Conservation (phyloP, 345 rosid genomes). For the Eucalyptus microcorys region DNA sequence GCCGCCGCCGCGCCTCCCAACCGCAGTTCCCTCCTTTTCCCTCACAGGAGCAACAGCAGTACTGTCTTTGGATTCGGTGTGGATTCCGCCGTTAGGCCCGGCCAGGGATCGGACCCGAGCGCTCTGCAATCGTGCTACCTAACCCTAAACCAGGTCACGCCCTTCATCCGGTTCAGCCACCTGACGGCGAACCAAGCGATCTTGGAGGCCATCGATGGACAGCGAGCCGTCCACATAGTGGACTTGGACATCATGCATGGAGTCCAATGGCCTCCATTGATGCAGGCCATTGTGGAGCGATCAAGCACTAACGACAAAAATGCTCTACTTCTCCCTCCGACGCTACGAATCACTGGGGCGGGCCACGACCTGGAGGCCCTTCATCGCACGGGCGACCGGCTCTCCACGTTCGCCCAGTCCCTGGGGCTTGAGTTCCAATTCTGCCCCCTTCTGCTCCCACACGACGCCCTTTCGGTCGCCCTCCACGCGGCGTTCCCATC, state of each 20-base stretch:
- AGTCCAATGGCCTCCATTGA: constrained; percentile 95
- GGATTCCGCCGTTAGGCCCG: not conserved
- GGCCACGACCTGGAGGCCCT: constrained; percentile 53
- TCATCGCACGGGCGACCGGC: constrained; percentile 77
- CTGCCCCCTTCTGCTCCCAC: constrained; percentile 51
- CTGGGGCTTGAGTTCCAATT: constrained; percentile 75
- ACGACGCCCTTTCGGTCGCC: constrained; percentile 31
- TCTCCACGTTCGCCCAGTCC: constrained; percentile 64
- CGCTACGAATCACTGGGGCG: constrained; percentile 76
- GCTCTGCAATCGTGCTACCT: constrained; percentile 62
- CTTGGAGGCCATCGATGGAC: constrained; percentile 60
- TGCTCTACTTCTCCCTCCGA: constrained; percentile 27
- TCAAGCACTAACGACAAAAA: not conserved
- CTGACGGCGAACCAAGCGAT: constrained; percentile 94
- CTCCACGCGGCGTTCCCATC: constrained; percentile 18
- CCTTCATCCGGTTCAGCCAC: constrained; percentile 80
- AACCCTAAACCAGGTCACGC: constrained; percentile 78
- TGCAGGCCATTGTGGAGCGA: constrained; percentile 90
- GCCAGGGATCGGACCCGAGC: not conserved
- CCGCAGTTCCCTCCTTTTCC: not conserved
- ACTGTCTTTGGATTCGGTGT: not conserved
- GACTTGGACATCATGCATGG: constrained; percentile 98
- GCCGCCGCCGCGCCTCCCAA: not conserved
- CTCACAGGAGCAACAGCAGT: not conserved
- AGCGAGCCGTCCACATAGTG: constrained; percentile 57